These are phyloP conservation scores for Debaryomyces hansenii DNA, from an alignment of 805 yeast species.

Conservation along the genomic window DNA sequence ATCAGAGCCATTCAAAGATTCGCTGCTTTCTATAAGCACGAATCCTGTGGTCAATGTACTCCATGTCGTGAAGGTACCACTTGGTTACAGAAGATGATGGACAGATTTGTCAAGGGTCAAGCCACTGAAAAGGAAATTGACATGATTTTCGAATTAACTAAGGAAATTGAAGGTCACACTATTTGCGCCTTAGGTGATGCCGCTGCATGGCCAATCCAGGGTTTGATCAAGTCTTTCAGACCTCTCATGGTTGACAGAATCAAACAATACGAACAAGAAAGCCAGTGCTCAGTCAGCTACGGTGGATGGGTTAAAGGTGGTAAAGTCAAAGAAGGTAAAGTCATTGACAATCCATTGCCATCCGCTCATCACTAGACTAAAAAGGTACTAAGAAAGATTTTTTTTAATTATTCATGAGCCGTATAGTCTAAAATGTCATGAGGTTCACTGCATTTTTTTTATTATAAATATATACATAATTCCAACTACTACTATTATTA, in stretches of 20 bases:
- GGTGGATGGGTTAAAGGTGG: slow-evolving; percentile 82
- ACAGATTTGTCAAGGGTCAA: slow-evolving; percentile 75
- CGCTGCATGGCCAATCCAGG: slow-evolving; percentile 93
- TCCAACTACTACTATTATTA: background rate
- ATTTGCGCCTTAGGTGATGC: slow-evolving; percentile 93
- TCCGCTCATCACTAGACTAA: slow-evolving; percentile 32
- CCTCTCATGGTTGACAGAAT: slow-evolving; percentile 81
- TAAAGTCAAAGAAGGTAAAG: slow-evolving; percentile 60
- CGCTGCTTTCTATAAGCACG: slow-evolving; percentile 83
- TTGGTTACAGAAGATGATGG: slow-evolving; percentile 82
- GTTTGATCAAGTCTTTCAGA: slow-evolving; percentile 79
- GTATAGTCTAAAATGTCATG: no score
- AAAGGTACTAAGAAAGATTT: background rate
- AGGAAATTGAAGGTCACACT: slow-evolving; percentile 88
- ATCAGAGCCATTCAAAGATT: slow-evolving; percentile 85
- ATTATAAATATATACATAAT: background rate
- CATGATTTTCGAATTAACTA: slow-evolving; percentile 78
- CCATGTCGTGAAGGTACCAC: slow-evolving; percentile 95
- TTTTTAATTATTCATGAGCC: slow-evolving; percentile 5
- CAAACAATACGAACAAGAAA: slow-evolving; percentile 52
- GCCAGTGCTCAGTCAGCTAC: slow-evolving; percentile 48
- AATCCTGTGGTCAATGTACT: slow-evolving; percentile 93
- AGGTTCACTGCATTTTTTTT: background rate
- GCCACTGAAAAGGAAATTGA: slow-evolving; percentile 81
- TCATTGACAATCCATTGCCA: slow-evolving; percentile 60